These are phyloP conservation scores for Termitomyces titanicus DNA, from an alignment of 768 basidiomycete species.

Conservation along the genomic window DNA sequence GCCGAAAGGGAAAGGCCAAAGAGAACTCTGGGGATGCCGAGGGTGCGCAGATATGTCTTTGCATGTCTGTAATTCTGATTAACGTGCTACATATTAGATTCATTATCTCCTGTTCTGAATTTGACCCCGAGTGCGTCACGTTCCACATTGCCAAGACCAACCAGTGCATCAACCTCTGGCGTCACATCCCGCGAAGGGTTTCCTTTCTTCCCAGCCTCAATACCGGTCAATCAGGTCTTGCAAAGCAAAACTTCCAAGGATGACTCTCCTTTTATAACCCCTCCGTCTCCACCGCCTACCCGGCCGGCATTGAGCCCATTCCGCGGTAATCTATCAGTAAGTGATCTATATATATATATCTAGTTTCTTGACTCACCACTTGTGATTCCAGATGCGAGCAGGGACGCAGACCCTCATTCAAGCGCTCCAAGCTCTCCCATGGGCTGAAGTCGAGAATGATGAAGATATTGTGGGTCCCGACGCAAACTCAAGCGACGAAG, in stretches of 20 bases:
- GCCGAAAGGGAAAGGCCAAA: conserved; percentile 42
- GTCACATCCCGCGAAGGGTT: conserved; percentile 41
- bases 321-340: conserved; percentile 68
- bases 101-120: conserved; percentile 22
- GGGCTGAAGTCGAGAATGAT: conserved; percentile 68
- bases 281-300: conserved; percentile 61
- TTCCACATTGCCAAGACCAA: conserved; percentile 23
- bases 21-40: conserved; percentile 34
- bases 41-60: conserved; percentile 17
- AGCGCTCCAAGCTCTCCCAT: conserved; percentile 82
- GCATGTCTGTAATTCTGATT: neutral
- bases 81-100: conserved; percentile 16
- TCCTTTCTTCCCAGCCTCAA: conserved; percentile 28
- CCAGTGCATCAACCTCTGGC: conserved; percentile 10
- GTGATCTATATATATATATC: conserved; percentile 21
- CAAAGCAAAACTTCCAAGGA: conserved; percentile 19
- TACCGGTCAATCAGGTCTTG: conserved; percentile 3
- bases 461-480: conserved; percentile 51
- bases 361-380: conserved; percentile 8
- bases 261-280: conserved; percentile 62
- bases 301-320: conserved; percentile 50
- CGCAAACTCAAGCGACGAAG: conserved; percentile 58
- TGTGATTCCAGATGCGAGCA: conserved; percentile 62
- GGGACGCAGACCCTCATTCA: conserved; percentile 90
- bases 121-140: conserved; percentile 31